phyloP scores from a whole-genome alignment of 495 filamentous ascomycete genomes.

The Podospora comata region DNA sequence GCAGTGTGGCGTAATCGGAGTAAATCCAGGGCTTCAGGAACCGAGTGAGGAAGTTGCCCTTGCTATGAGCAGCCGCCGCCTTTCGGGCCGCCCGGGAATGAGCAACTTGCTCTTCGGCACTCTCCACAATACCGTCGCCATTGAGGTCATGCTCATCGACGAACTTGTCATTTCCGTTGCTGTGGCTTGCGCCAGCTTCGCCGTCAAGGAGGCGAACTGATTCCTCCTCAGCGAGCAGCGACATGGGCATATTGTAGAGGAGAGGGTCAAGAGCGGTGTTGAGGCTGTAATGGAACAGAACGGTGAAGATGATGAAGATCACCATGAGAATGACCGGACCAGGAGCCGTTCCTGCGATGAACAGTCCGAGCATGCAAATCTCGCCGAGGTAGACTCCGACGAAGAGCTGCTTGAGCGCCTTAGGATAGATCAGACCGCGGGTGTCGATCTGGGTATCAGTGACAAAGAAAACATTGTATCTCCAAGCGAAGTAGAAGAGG shows the following conservation, averaged over 20 bases:
- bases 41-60: conserved; percentile 54
- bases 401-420: conserved; percentile 87
- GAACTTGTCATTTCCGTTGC: conserved; percentile 22
- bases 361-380: conserved; percentile 86
- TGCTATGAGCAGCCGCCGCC: conserved; percentile 24
- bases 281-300: conserved; percentile 79
- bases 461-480: conserved; percentile 93
- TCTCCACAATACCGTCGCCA: conserved; percentile 28
- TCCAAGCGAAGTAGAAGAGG: conserved; percentile 89
- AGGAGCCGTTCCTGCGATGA: conserved; percentile 65
- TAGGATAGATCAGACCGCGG: conserved; percentile 81
- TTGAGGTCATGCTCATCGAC: conserved; percentile 32
- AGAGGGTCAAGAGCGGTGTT: conserved; percentile 76
- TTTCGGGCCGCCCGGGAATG: conserved; percentile 20
- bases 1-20: conserved; percentile 66
- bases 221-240: conserved; percentile 62
- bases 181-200: conserved; percentile 31
- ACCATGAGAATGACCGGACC: conserved; percentile 85
- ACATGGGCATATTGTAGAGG: conserved; percentile 72
- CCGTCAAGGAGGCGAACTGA: conserved; percentile 35
- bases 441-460: conserved; percentile 83
- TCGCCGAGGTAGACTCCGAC: conserved; percentile 83
- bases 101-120: conserved; percentile 25
- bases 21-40: conserved; percentile 80
- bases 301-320: conserved; percentile 71